Base-by-base conservation (phyloP, 768 basidiomycete genomes). In the Rhodosporidiobolus odoratus region DNA sequence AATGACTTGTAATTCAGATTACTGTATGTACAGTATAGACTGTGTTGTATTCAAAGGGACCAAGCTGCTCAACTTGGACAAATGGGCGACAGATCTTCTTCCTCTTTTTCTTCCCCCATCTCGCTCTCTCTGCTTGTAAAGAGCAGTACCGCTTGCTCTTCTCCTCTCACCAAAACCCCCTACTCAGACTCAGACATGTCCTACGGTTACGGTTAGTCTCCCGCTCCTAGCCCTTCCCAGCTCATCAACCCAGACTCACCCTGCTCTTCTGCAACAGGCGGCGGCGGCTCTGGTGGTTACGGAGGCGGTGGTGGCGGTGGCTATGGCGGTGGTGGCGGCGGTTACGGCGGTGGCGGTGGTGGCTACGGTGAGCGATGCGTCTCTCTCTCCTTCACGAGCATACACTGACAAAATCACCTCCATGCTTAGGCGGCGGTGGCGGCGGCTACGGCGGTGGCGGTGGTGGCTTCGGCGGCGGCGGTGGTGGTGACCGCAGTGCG, bases 401-500 rank as follows among this genome's bases (percentile, higher is more conserved):
- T 27, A 12, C 32, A 59, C 57, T 47, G 70, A 69, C 54, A n/a
- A n/a, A 27, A 34, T 32, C 40, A 17, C 37, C 25, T 16, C 54
- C 19, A 21, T 58, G 56, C 41, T 52, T 58, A 58, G 74, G 72
- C 34, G 71, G 72, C 64, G 75, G 75, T 54, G 75, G 74, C 40
- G 71, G 72, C 21, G 74, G 72, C 25, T 72, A 70, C 45, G 82
- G 84, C 45, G 81, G 83, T 27, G 82, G 84, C 30, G 83, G 84
- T 32, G 83, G 85, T 13, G 84, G 86, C 2, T 83, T 86, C 6
- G 82, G 87, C 32, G 83, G 86, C 66, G 78, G 77, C 35, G 82
- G 87, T 68, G 78, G 77, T 45, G 78, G 79, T 37, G 90, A 92
- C 80, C 87, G 83, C 77, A 74, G 72, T 74, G n/a, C 34, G 72